Base-by-base conservation (phyloP, 495 filamentous ascomycete genomes). In the Aspergillus indologenus region DNA sequence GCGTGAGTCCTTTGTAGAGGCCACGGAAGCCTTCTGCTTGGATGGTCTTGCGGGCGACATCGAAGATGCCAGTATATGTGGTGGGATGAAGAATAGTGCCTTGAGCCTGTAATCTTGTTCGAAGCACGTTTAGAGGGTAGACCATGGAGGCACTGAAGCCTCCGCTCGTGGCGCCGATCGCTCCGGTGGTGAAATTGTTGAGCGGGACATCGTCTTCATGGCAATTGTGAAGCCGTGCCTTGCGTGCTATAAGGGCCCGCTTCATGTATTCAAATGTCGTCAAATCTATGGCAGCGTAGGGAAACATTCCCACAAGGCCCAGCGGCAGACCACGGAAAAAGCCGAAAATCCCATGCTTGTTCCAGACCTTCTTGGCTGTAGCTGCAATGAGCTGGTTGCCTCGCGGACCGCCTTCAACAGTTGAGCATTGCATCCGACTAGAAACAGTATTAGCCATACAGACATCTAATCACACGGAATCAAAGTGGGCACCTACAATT, bases 271-370 rank as follows among this genome's bases (percentile, higher is more conserved):
- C 94, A 63, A 97, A 99, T 0, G 90, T 96, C 44, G 90, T 89
- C 59, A 99, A 85, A 69, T 99, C 94, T 70, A 99, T 94, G 42
- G 94, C 95, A 34, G 90, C 90, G 73, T 99, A 99, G 1, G 94
- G 94, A 67, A 98, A 98, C 86, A 98, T 96, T 68, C 94, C 94
- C 52, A 96, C 68, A 2, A 99, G 80, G 19, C 95, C 94, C 78
- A 97, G 89, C 0, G 91, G 90, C 34, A 98, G 83, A 18, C 94
- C 94, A 58, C 93, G 91, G 69, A 98, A 99, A 61, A 90, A 95
- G 19, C 89, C 81, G 45, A 83, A 80, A 23, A 92, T 48, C 34
- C 91, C 91, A 47, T 85, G 87, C 53, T 83, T 81, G 29, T 80
- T 81, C 82, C 86, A 92, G 83, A 98, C 96, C 65, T 90, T 94